Conservation (phyloP, 768 basidiomycete species). For the Rhizopogon roseolus region DNA sequence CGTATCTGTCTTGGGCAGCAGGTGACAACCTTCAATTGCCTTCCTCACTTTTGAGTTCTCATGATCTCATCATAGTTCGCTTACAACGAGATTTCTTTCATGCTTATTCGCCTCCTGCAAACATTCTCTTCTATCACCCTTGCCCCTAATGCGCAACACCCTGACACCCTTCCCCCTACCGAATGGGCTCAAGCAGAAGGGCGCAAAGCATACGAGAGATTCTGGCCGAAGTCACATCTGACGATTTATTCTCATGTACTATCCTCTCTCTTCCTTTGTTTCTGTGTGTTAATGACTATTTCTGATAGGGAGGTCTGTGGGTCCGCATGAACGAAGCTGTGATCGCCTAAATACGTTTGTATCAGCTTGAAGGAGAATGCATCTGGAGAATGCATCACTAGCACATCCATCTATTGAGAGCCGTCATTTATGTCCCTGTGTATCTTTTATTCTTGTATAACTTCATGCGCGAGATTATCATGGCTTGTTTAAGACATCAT, state of each 20-base stretch:
- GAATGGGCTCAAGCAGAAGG: constrained; percentile 42
- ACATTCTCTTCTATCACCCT: constrained; percentile 46
- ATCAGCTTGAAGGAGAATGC: background rate
- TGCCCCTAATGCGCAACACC: constrained; percentile 40
- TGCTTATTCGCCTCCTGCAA: constrained; percentile 61
- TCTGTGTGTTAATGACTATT: background rate
- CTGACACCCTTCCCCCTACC: constrained; percentile 39
- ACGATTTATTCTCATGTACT: constrained; percentile 49
- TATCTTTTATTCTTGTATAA: no score
- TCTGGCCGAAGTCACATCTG: constrained; percentile 49
- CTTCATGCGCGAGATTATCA: no score
- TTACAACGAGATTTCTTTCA: constrained; percentile 37
- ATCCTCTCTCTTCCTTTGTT: background rate
- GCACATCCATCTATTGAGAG: background rate
- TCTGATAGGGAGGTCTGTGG: constrained; percentile 49
- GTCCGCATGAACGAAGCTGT: constrained; percentile 32
- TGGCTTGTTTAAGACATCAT: no score
- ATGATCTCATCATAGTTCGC: constrained; percentile 19
- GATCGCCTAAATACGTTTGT: background rate
- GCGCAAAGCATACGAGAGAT: constrained; percentile 44
- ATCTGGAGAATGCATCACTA: background rate
- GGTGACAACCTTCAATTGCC: constrained; percentile 16
- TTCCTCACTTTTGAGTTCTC: constrained; percentile 2
- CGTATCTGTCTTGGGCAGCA: constrained; percentile 32
- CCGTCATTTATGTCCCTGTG: background rate